Evolutionary conservation across 2,329 filamentous ascomycete species (phyloP), one percentile per base, ranked within the genome.

Genomic region (Pseudogymnoascus sp.): DNA sequence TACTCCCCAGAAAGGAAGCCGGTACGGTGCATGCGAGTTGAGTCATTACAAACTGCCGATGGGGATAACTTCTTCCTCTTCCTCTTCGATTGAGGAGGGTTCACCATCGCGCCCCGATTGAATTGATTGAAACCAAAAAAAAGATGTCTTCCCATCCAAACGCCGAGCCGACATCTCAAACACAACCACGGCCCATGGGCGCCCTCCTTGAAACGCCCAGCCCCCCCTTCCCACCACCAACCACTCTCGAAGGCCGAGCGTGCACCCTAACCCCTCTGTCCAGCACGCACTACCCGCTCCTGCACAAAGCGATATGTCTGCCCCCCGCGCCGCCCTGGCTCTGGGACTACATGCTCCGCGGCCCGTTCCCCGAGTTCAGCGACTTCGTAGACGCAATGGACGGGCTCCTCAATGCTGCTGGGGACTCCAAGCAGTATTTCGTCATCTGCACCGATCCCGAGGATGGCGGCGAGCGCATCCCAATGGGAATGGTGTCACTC

Each of bases 371-470:
- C 1, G 62, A 71, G n/a, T 30, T 70, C 14, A 59, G 63, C 6
- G 65, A 65, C 28, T 73, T 78, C 64, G 65, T 68, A 22, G 38
- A 30, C 6, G 63, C 66, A 22, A 64, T 76, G 5, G 57, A 58
- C 59, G 8, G 68, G 62, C 60, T 66, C 67, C 25, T 64, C 50
- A 35, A 63, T 16, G 38, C 64, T 2, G 71, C 71, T 0, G 60
- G 65, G 1, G 74, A 78, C 61, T 72, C 74, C 0, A 67, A 76
- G 38, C 78, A 75, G 66, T 83, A 75, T 65, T 72, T 76, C 11
- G 74, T 82, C 22, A 68, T 79, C 14, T 75, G 75, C 3, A 12
- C 64, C 62, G 11, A 67, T 65, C 34, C 63, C 64, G 0, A 38
- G 2, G 57, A 61, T 34, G 20, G 50, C 20, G 37, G 14, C 7